A percentile compares a stretch with the other conserved stretches of the same genome.
Conservation (phyloP, 1,284 basidiomycete species). For the Ceratobasidium papillatum region DNA sequence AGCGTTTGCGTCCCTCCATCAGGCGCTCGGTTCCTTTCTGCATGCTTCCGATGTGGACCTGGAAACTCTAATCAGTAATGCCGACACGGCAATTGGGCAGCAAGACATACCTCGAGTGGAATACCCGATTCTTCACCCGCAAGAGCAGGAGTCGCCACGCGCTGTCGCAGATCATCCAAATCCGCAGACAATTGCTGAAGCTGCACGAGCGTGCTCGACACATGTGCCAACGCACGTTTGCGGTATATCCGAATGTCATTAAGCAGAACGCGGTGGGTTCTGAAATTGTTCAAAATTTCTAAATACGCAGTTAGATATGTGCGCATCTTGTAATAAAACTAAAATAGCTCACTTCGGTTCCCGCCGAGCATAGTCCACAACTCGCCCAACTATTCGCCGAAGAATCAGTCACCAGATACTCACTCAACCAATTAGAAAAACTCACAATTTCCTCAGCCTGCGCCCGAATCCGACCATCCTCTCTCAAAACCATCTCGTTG, state of each 20-base stretch:
- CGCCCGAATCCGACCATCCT: not conserved
- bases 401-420: not conserved
- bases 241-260: slow-evolving; percentile 31
- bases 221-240: slow-evolving; percentile 27
- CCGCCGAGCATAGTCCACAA: slow-evolving; percentile 42
- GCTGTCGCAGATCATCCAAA: slow-evolving; percentile 39
- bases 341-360: slow-evolving; percentile 26
- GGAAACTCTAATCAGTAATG: not conserved
- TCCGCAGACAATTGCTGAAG: slow-evolving; percentile 37
- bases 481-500: slow-evolving; percentile 31
- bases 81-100: not conserved
- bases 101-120: slow-evolving; percentile 36
- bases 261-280: slow-evolving; percentile 30
- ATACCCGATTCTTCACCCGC: slow-evolving; percentile 34
- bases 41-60: slow-evolving; percentile 42
- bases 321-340: not conserved
- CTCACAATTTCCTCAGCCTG: slow-evolving; percentile 34
- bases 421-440: not conserved
- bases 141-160: slow-evolving; percentile 33
- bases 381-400: slow-evolving; percentile 35
- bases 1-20: slow-evolving; percentile 24
- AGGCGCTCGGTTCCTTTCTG: slow-evolving; percentile 40
- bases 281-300: slow-evolving; percentile 29
- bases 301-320: not conserved
- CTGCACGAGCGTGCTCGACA: slow-evolving; percentile 31